Evolutionary conservation across 2,329 filamentous ascomycete genomes (phyloP).

Genomic region (Lasiodiplodia sp.): DNA sequence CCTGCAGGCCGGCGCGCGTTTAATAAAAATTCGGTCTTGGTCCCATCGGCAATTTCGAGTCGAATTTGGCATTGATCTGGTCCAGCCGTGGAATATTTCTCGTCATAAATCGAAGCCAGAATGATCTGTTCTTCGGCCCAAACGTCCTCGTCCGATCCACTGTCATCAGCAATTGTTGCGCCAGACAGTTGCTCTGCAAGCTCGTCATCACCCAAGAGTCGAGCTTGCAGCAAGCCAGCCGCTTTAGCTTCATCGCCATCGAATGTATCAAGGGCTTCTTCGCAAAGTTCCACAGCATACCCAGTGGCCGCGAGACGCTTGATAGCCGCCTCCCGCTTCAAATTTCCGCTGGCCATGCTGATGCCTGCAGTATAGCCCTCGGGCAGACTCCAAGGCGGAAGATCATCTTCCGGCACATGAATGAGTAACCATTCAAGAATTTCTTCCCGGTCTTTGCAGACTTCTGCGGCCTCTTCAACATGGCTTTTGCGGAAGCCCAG

Average conservation of each 20-base stretch:
- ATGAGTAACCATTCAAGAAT: conserved; percentile 95
- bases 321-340: conserved; percentile 81
- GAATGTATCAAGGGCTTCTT: conserved; percentile 75
- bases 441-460: conserved; percentile 92
- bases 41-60: conserved; percentile 59
- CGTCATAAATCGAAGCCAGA: conserved; percentile 84
- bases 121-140: conserved; percentile 90
- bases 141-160: conserved; percentile 52
- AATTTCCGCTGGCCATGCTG: conserved; percentile 80
- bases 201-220: conserved; percentile 59
- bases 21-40: conserved; percentile 56
- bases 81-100: conserved; percentile 62
- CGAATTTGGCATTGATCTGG: conserved; percentile 73
- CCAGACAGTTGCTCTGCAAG: conserved; percentile 36
- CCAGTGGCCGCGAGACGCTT: conserved; percentile 83
- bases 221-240: conserved; percentile 79
- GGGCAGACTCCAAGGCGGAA: conserved; percentile 91
- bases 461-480: conserved; percentile 82
- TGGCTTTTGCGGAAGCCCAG: conserved; percentile 90
- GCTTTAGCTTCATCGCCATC: conserved; percentile 76
- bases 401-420: conserved; percentile 94
- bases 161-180: conserved; percentile 55
- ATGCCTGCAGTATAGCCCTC: conserved; percentile 92
- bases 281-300: conserved; percentile 84
- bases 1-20: conserved; percentile 74